Conservation (phyloP, 352 stramenopile species). For the Phytophthora chlamydospora region DNA sequence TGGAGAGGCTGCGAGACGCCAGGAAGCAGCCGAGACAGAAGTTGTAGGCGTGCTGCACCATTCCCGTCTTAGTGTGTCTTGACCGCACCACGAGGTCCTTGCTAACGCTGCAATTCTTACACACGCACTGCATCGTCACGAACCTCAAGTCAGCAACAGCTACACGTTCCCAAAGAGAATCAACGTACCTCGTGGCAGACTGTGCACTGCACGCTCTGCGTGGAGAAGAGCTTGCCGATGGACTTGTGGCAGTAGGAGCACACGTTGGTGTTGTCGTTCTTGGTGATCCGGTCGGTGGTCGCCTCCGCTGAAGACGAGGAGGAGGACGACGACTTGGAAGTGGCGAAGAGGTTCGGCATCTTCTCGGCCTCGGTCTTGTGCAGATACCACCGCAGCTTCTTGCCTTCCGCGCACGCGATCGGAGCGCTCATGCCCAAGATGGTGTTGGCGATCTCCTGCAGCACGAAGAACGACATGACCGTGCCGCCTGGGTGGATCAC, state of each 20-base stretch:
- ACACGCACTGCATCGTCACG: constrained; percentile 22
- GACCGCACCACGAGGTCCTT: constrained; percentile 34
- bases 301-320: constrained; percentile 16
- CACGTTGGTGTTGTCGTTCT: constrained; percentile 7
- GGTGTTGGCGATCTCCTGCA: constrained; percentile 35
- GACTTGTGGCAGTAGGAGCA: constrained; percentile 24
- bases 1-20: constrained; percentile 30
- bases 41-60: constrained; percentile 30
- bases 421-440: constrained; percentile 38
- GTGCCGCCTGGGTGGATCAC: constrained; percentile 46
- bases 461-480: constrained; percentile 45
- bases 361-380: constrained; percentile 28
- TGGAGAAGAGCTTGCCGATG: constrained; percentile 28
- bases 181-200: constrained; percentile 28
- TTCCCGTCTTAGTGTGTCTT: constrained; percentile 11
- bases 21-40: constrained; percentile 53
- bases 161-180: neutral
- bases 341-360: constrained; percentile 11
- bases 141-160: constrained; percentile 3
- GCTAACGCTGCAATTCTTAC: constrained; percentile 30
- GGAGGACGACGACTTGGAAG: constrained; percentile 27
- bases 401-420: constrained; percentile 49
- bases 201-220: constrained; percentile 22
- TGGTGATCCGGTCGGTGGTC: neutral
- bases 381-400: constrained; percentile 63